Evolutionary conservation across 2,329 filamentous ascomycete genomes (phyloP), one percentile per base, ranked within the genome.

Genomic region (Nemania sp.): DNA sequence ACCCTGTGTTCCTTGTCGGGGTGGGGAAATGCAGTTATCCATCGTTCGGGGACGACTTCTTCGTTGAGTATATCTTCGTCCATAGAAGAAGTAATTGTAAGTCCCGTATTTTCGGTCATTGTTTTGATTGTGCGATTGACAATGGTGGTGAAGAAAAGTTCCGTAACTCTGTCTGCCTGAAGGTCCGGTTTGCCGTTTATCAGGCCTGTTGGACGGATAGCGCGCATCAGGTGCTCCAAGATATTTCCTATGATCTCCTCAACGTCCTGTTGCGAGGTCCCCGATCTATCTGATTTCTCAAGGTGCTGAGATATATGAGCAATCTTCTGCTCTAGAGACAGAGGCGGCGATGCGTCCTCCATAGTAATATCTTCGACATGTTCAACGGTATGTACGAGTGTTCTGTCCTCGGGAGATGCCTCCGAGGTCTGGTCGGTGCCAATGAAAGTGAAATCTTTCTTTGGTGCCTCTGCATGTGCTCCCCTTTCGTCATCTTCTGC

Each of bases 201-300:
- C 28, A 82, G 75, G 3, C 80, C 81, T n/a, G 80, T 80, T 5
- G 90, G 82, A 52, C 81, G 86, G 66, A 97, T 92, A 2, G 93
- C 92, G 47, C 90, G 91, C 65, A 94, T 89, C n/a, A 97, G 78
- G 45, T 94, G 88, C 66, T 93, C 91, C 54, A 97, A 83, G 22
- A 96, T 89, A 65, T 93, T 94, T 54, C 91, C 91, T 75, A 97
- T 92, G 40, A 97, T 93, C 72, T 99, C 94, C 11, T 91, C 91
- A 4, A 97, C 93, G 72, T 99, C 94, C 73, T 99, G 92, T 67
- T 99, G 94, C 28, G 90, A 78, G 0, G 80, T 82, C 2, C 80
- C 80, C 8, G 77, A 77, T 26, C 64, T 75, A 59, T 75, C 66
- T 73, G 75, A 64, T 73, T 75, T 63, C 76, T 78, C 22, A 76